A percentile compares a stretch with the other conserved stretches of the same genome.
phyloP scores from a whole-genome alignment of 192 early-diverging fungal genomes.

The Mortierella hygrophila region DNA sequence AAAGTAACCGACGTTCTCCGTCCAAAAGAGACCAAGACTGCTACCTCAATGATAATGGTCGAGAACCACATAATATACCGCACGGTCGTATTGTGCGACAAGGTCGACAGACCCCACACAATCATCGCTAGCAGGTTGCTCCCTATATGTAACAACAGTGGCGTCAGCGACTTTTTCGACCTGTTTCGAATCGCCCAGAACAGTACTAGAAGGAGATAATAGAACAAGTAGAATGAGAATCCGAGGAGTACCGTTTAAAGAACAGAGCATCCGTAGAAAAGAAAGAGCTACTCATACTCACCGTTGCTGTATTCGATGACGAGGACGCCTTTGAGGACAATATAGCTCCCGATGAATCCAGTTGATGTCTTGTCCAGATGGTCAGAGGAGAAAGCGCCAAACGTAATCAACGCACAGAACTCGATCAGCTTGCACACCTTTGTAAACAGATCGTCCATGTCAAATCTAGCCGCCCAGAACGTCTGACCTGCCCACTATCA shows the following conservation, averaged over 20 bases:
- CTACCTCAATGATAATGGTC: slow-evolving; percentile 54
- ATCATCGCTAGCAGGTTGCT: slow-evolving; percentile 59
- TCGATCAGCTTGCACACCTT: slow-evolving; percentile 32
- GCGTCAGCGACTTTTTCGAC: slow-evolving; percentile 49
- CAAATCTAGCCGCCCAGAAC: slow-evolving; percentile 32
- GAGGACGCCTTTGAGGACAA: slow-evolving; percentile 57
- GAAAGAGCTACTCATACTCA: slow-evolving; percentile 1
- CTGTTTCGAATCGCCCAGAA: slow-evolving; percentile 36
- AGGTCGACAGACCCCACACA: slow-evolving; percentile 57
- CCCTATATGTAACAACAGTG: slow-evolving; percentile 56
- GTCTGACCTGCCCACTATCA: slow-evolving; percentile 59
- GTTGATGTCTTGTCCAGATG: slow-evolving; percentile 54
- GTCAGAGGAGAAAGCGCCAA: slow-evolving; percentile 59
- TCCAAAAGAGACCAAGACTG: slow-evolving; percentile 55
- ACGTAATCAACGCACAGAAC: slow-evolving; percentile 45
- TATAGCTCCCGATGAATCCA: slow-evolving; percentile 59
- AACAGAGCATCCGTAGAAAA: neutral
- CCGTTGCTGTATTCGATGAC: slow-evolving; percentile 61
- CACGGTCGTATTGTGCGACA: slow-evolving; percentile 36
- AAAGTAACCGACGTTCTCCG: slow-evolving; percentile 57
- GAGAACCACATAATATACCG: slow-evolving; percentile 62
- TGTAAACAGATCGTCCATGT: slow-evolving; percentile 40
- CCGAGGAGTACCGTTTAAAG: neutral
- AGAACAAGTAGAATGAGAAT: neutral
- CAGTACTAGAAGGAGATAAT: slow-evolving; percentile 9